Conservation (phyloP, 352 stramenopile species). For the Phytophthora idaei region DNA sequence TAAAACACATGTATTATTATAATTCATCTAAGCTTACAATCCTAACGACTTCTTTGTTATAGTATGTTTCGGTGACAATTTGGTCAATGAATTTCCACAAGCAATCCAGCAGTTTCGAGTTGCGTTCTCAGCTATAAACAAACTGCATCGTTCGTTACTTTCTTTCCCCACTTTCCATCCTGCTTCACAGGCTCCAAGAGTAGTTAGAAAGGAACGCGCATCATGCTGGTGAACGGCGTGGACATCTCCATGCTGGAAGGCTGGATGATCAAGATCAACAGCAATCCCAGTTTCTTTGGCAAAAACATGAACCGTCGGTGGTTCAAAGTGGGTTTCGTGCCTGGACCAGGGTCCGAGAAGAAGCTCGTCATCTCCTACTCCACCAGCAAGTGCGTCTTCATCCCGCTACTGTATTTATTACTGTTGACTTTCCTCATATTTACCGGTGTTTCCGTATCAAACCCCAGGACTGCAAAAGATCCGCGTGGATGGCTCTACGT, state of each 20-base stretch:
- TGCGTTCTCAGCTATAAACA: no score
- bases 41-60: no score
- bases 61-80: no score
- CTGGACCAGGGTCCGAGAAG: slow-evolving; percentile 48
- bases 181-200: no score
- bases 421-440: neutral
- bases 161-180: no score
- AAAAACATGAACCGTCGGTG: slow-evolving; percentile 77
- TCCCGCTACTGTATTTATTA: neutral
- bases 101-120: no score
- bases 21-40: no score
- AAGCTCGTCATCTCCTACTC: slow-evolving; percentile 84
- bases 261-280: slow-evolving; percentile 90
- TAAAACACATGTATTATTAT: no score
- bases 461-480: slow-evolving; percentile 71
- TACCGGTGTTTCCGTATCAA: neutral
- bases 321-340: slow-evolving; percentile 76
- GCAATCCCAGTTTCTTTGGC: slow-evolving; percentile 80
- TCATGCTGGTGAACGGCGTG: slow-evolving; percentile 69
- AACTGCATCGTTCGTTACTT: no score
- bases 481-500: slow-evolving; percentile 81
- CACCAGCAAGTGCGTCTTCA: slow-evolving; percentile 68
- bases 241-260: slow-evolving; percentile 85
- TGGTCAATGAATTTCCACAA: no score
- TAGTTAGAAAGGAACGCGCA: neutral